These are phyloP conservation scores for Cutaneotrichosporon spelunceum DNA, from an alignment of 1,284 basidiomycete species.

Conservation along the genomic window DNA sequence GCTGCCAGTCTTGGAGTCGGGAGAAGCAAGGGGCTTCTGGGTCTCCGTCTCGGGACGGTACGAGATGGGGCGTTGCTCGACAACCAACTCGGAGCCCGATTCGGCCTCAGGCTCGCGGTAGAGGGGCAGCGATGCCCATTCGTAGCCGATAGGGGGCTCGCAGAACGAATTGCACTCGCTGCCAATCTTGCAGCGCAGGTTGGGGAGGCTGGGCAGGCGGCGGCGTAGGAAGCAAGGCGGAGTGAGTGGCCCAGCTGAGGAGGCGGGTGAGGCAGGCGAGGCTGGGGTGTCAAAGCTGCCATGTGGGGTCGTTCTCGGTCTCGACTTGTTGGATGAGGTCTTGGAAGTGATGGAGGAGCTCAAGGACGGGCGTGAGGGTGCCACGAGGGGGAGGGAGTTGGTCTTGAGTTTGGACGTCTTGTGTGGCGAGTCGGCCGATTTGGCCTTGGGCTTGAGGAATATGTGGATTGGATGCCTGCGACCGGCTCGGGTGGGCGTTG, in stretches of 20 bases:
- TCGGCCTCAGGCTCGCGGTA: neutral
- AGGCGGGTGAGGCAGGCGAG: neutral
- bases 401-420: neutral
- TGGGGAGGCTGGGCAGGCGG: neutral
- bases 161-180: neutral
- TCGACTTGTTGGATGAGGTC: neutral
- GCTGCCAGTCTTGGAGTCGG: neutral
- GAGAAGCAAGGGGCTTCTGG: neutral
- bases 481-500: neutral
- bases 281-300: neutral
- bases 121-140: neutral
- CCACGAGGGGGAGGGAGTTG: too few species aligned
- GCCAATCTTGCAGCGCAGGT: neutral
- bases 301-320: neutral
- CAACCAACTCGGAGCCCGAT: too few species aligned
- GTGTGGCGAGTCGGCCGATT: neutral
- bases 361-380: too few species aligned
- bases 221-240: neutral
- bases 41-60: neutral
- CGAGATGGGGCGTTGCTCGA: too few species aligned
- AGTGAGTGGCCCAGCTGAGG: neutral
- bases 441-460: neutral
- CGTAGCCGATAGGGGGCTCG: neutral
- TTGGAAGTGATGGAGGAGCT: neutral
- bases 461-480: neutral